Evolutionary conservation across 306 rosid species (phyloP).

Genomic region (Fragaria ananassa): DNA sequence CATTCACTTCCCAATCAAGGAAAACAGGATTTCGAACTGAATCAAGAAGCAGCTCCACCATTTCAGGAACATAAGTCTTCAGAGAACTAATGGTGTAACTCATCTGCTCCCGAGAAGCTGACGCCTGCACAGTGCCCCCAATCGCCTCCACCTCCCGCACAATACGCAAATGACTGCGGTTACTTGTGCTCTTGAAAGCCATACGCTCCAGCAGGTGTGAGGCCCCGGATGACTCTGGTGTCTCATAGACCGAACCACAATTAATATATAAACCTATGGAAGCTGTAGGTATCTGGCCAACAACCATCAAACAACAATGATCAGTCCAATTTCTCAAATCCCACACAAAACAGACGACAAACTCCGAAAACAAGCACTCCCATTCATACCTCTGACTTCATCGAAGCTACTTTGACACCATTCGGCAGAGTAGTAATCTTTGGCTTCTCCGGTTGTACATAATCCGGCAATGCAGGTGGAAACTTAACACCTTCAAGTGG

Average conservation of each 20-base stretch:
- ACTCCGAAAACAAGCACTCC: conserved; percentile 3
- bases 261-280: conserved; percentile 78
- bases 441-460: conserved; percentile 59
- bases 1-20: conserved; percentile 94
- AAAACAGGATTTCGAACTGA: conserved; percentile 72
- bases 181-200: conserved; percentile 88
- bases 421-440: conserved; percentile 70
- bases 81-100: conserved; percentile 82
- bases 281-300: conserved; percentile 66
- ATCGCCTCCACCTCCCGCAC: conserved; percentile 93
- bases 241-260: conserved; percentile 81
- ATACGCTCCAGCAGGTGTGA: conserved; percentile 78
- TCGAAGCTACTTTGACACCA: conserved; percentile 81
- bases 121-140: conserved; percentile 85
- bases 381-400: conserved; percentile 52
- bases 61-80: conserved; percentile 83
- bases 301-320: conserved; percentile 19
- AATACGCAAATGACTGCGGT: conserved; percentile 77
- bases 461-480: conserved; percentile 79
- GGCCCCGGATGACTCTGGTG: conserved; percentile 65
- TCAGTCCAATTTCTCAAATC: not conserved
- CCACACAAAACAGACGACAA: not conserved
- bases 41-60: conserved; percentile 90
- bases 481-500: conserved; percentile 62
- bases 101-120: conserved; percentile 93